Evolutionary conservation across 805 yeast genomes (phyloP), one percentile per base, ranked within the genome.

Genomic region (Candida bentonensis): DNA sequence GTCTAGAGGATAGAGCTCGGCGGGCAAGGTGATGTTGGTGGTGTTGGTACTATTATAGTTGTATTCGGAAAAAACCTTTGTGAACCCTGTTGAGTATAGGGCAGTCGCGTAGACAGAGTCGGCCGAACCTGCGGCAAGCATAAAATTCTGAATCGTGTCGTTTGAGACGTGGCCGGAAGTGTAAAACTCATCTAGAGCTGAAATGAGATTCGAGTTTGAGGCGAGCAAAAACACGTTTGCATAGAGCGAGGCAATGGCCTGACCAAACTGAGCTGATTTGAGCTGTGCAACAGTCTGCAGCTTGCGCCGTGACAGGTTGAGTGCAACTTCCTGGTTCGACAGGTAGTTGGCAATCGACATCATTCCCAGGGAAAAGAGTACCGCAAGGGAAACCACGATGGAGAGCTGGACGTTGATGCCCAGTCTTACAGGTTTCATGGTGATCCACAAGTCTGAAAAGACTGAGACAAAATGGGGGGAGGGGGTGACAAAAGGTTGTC

Each of bases 21-120:
- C 2, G 85, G 82, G 47, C 78, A 60, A 4, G 62, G 58, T 1
- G 1, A 50, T 40, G 4, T 52, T 49, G 11, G 60, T 40, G 41
- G 55, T 22, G 48, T 54, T 46, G 39, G 56, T 30, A 3, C 42
- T 44, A 21, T 51, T 48, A 22, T 41, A 47, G 22, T 44, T 28
- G 7, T 43, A 40, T 15, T 46, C 39, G 23, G 46, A 40, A 40
- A 22, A n/a, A 13, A 39, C 23, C 7, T 11, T 30, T 5, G 36
- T 17, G n/a, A 11, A 30, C 17, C 36, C 36, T 11, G 36, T 11
- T 4, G 36, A 30, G 20, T 30, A 30, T 9, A 30, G 5, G 17
- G 36, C 11, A 30, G 36, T 30, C 7, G 36, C 36, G n/a, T 13
- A 30, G 13, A 30, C 36, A 15, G 11, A 9, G 17, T 30, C 36